These are phyloP conservation scores for Scopulariopsis brevicaulis DNA, from an alignment of 2,329 filamentous ascomycete genomes.

Conservation along the genomic window DNA sequence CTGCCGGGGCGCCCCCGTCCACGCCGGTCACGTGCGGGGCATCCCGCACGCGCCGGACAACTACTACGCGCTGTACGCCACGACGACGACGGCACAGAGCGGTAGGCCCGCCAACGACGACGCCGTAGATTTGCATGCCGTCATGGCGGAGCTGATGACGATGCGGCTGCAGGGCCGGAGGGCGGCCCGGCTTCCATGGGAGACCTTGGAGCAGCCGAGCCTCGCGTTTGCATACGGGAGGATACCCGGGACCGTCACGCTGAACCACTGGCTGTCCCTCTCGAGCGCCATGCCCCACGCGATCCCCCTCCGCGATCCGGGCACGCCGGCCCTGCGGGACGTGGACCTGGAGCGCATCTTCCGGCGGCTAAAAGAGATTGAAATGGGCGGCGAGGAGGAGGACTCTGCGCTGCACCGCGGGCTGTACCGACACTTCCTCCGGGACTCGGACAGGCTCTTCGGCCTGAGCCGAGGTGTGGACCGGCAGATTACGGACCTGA, in stretches of 20 bases:
- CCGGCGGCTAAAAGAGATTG: conserved; percentile 46
- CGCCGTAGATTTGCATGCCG: conserved; percentile 35
- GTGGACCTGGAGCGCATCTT: conserved; percentile 47
- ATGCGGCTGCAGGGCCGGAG: conserved; percentile 32
- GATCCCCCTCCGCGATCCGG: conserved; percentile 46
- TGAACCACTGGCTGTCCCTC: conserved; percentile 57
- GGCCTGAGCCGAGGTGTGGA: conserved; percentile 40
- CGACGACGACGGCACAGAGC: conserved; percentile 9
- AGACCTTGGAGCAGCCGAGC: conserved; percentile 64
- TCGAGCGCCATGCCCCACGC: conserved; percentile 43
- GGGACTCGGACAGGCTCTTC: conserved; percentile 51
- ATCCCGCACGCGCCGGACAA: conserved; percentile 43
- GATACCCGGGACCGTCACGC: conserved; percentile 57
- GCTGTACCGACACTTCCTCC: conserved; percentile 57
- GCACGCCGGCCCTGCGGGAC: conserved; percentile 42
- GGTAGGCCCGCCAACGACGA: conserved; percentile 36
- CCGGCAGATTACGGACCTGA: conserved; percentile 61
- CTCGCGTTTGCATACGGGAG: conserved; percentile 56
- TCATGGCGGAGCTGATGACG: conserved; percentile 48
- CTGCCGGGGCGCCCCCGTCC: conserved; percentile 42
- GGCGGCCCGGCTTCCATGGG: conserved; percentile 44
- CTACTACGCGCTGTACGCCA: conserved; percentile 34
- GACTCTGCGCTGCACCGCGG: conserved; percentile 48
- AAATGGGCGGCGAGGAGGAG: conserved; percentile 43
- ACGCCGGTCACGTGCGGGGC: conserved; percentile 40